These are phyloP conservation scores for Diplosphaera chodatii DNA, from an alignment of 139 green algal genomes.

Conservation along the genomic window DNA sequence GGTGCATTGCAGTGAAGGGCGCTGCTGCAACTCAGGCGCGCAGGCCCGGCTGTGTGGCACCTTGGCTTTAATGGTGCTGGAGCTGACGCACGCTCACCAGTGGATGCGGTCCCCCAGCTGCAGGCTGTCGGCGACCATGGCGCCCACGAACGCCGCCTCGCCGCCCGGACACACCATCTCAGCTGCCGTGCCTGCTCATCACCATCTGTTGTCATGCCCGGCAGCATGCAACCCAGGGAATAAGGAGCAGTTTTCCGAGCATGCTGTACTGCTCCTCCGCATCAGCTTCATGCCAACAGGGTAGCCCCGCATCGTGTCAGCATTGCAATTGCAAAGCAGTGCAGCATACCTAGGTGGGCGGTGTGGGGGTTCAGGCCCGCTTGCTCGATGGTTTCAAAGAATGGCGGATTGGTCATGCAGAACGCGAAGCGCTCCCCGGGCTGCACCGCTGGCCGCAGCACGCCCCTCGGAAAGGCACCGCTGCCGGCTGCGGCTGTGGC, in stretches of 20 bases:
- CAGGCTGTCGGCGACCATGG: constrained; percentile 81
- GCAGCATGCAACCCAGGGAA: too few species aligned
- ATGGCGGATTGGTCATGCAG: constrained; percentile 96
- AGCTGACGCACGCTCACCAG: too few species aligned
- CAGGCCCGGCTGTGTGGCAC: too few species aligned
- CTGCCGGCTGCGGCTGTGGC: not conserved
- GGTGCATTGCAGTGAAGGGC: too few species aligned
- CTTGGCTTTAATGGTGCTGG: too few species aligned
- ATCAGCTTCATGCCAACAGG: too few species aligned
- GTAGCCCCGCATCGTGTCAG: too few species aligned
- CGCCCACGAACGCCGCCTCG: constrained; percentile 78
- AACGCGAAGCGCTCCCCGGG: constrained; percentile 57
- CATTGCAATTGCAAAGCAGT: not conserved
- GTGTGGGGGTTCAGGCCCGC: constrained; percentile 77
- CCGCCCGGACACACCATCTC: constrained; percentile 91
- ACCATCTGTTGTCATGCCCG: too few species aligned
- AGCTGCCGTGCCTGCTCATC: constrained; percentile 38
- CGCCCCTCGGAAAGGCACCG: constrained; percentile 4
- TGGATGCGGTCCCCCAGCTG: constrained; percentile 38
- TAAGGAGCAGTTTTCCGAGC: too few species aligned
- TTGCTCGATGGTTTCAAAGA: constrained; percentile 80
- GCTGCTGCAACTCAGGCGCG: too few species aligned
- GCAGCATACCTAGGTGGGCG: constrained; percentile 46
- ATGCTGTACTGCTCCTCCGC: too few species aligned
- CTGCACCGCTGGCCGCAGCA: constrained; percentile 30